Evolutionary conservation across 139 green algal species (phyloP).

Genomic region (Chlamydomonas asymmetrica): DNA sequence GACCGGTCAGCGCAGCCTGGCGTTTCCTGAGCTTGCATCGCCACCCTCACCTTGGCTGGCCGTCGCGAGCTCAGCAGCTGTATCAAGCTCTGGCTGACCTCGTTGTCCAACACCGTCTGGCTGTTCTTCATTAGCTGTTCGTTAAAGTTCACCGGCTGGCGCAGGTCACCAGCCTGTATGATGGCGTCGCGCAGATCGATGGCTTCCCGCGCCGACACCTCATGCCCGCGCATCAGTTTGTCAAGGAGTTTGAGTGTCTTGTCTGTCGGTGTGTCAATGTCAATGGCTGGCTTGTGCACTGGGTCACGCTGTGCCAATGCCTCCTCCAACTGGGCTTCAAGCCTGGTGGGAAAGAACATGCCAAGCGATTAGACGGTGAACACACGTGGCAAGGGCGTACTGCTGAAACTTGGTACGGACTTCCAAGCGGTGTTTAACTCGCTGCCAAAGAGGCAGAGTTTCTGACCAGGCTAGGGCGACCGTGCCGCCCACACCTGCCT

Average conservation of each 20-base stretch:
- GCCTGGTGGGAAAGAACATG: slow-evolving; percentile 23
- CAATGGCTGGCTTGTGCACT: slow-evolving; percentile 52
- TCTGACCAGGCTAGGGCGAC: too few relatives aligned
- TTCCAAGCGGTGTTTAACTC: too few relatives aligned
- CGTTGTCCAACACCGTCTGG: slow-evolving; percentile 48
- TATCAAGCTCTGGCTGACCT: slow-evolving; percentile 53
- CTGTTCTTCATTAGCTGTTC: slow-evolving; percentile 64
- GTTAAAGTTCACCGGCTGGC: slow-evolving; percentile 59
- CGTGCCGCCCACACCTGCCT: too few relatives aligned
- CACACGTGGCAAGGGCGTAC: too few relatives aligned
- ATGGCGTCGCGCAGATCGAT: slow-evolving; percentile 57
- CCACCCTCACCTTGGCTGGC: slow-evolving; percentile 25
- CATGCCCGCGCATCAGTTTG: slow-evolving; percentile 53
- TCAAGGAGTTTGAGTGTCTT: slow-evolving; percentile 70
- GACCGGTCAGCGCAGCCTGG: not conserved
- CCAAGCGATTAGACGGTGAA: too few relatives aligned
- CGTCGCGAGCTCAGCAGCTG: slow-evolving; percentile 52
- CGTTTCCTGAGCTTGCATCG: not conserved
- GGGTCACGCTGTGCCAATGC: slow-evolving; percentile 43
- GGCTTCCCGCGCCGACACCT: slow-evolving; percentile 42
- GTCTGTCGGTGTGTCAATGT: slow-evolving; percentile 61
- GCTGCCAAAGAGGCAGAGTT: too few relatives aligned
- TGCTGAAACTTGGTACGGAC: too few relatives aligned
- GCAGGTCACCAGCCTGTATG: slow-evolving; percentile 49
- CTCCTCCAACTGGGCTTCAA: slow-evolving; percentile 52